phyloP scores from a whole-genome alignment of 768 basidiomycete genomes.

The Tephrocybe sp. region DNA sequence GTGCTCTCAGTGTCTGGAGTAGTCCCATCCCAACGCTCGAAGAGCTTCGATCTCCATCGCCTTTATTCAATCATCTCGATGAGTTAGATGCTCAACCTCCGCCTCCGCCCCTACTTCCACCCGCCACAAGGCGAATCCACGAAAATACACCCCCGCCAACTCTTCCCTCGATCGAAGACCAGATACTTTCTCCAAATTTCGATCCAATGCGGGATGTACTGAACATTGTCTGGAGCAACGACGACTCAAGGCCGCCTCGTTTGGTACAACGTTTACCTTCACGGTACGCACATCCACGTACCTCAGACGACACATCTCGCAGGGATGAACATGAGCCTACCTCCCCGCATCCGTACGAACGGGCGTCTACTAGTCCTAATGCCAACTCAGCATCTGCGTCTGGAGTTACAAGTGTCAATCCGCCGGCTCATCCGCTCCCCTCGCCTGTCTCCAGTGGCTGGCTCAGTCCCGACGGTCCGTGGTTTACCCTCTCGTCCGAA shows the following conservation, averaged over 20 bases:
- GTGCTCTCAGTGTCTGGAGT: neutral
- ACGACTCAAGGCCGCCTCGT: neutral
- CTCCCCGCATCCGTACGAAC: too few species aligned
- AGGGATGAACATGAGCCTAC: too few species aligned
- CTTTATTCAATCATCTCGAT: slow-evolving; percentile 12
- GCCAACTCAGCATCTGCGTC: too few species aligned
- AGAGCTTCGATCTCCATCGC: slow-evolving; percentile 15
- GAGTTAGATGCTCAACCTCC: slow-evolving; percentile 2
- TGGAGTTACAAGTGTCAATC: too few species aligned
- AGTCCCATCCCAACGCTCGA: slow-evolving; percentile 13
- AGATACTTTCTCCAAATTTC: slow-evolving; percentile 1
- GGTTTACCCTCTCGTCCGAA: slow-evolving; percentile 1
- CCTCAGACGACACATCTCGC: too few species aligned
- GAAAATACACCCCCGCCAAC: slow-evolving; percentile 10
- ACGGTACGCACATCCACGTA: neutral
- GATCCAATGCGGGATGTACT: slow-evolving; percentile 8
- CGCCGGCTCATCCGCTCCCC: neutral
- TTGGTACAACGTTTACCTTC: neutral
- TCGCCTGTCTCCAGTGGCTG: neutral
- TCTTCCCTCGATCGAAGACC: slow-evolving; percentile 12
- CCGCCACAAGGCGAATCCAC: neutral
- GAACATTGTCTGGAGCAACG: neutral
- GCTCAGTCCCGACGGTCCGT: neutral
- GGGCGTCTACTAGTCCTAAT: too few species aligned
- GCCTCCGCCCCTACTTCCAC: neutral